A percentile compares a stretch with the other conserved stretches of the same genome.
phyloP scores from a whole-genome alignment of 108 stramenopile genomes.

The Stephanodiscus triporus region DNA sequence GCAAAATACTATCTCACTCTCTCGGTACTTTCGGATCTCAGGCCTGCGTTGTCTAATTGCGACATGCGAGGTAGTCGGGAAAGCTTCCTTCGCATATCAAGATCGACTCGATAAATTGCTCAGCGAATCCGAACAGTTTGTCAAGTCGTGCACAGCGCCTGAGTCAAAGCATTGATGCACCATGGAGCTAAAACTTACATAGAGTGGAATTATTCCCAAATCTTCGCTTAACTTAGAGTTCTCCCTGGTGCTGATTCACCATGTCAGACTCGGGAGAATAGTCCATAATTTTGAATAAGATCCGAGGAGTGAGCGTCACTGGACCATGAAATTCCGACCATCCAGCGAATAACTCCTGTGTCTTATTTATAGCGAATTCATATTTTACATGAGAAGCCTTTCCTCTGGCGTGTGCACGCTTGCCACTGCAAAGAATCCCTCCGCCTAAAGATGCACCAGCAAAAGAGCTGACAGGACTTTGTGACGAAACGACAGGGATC shows the following conservation, averaged over 20 bases:
- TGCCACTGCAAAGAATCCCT: constrained; percentile 40
- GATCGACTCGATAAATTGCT: constrained; percentile 57
- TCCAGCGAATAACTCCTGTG: constrained; percentile 24
- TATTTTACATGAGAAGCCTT: constrained; percentile 29
- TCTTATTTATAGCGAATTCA: constrained; percentile 14
- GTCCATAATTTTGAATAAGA: constrained; percentile 31
- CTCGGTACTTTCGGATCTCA: not conserved
- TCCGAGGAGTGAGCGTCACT: constrained; percentile 38
- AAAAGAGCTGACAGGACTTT: constrained; percentile 5
- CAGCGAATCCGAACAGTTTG: not conserved
- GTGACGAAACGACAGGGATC: constrained; percentile 8
- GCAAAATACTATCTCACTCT: constrained; percentile 9
- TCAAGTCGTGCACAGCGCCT: not conserved
- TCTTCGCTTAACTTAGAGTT: constrained; percentile 30
- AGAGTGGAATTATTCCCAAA: too few relatives aligned
- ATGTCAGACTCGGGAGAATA: not conserved
- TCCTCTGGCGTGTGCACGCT: constrained; percentile 34
- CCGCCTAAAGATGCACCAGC: constrained; percentile 28
- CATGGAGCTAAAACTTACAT: not conserved
- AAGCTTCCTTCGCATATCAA: constrained; percentile 59
- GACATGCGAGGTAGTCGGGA: constrained; percentile 55
- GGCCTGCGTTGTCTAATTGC: constrained; percentile 65
- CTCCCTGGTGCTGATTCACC: constrained; percentile 2
- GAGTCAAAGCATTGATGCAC: not conserved
- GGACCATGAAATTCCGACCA: constrained; percentile 41